These are phyloP conservation scores for Rhodomyrtus tomentosa DNA, from an alignment of 345 rosid genomes.

Conservation along the genomic window DNA sequence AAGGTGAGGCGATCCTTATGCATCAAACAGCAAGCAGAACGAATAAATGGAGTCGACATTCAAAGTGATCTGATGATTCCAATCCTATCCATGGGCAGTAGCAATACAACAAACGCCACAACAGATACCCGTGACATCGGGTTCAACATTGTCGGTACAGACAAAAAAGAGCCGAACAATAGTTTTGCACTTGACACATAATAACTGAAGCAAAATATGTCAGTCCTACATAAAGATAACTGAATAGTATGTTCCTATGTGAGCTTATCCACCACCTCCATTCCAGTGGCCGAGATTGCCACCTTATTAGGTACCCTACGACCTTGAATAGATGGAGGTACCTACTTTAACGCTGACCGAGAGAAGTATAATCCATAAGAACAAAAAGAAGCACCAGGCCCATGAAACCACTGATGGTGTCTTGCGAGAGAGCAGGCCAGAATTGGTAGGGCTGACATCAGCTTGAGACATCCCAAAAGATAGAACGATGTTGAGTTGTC, in stretches of 20 bases:
- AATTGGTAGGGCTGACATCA: not conserved
- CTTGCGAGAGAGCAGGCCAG: constrained; percentile 24
- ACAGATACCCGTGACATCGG: not conserved
- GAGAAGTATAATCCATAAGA: constrained; percentile 61
- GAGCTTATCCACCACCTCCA: not conserved
- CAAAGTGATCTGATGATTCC: not conserved
- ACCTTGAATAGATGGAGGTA: constrained; percentile 41
- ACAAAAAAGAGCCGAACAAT: not conserved
- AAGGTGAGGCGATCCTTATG: not conserved
- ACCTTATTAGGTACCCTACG: not conserved
- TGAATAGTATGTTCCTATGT: not conserved
- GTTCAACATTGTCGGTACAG: not conserved
- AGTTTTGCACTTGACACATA: not conserved
- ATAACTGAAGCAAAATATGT: not conserved
- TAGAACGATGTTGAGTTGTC: constrained; percentile 36
- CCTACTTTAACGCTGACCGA: constrained; percentile 55
- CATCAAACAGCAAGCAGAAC: not conserved
- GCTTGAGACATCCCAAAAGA: constrained; percentile 37
- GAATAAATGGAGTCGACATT: not conserved
- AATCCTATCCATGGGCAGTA: not conserved
- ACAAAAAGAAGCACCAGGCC: constrained; percentile 33
- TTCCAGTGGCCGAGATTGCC: not conserved
- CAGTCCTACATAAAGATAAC: constrained; percentile 4
- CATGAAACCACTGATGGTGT: constrained; percentile 20
- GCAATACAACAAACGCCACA: not conserved